These are phyloP conservation scores for Epichloe scottii DNA, from an alignment of 2,329 filamentous ascomycete genomes.

Conservation along the genomic window DNA sequence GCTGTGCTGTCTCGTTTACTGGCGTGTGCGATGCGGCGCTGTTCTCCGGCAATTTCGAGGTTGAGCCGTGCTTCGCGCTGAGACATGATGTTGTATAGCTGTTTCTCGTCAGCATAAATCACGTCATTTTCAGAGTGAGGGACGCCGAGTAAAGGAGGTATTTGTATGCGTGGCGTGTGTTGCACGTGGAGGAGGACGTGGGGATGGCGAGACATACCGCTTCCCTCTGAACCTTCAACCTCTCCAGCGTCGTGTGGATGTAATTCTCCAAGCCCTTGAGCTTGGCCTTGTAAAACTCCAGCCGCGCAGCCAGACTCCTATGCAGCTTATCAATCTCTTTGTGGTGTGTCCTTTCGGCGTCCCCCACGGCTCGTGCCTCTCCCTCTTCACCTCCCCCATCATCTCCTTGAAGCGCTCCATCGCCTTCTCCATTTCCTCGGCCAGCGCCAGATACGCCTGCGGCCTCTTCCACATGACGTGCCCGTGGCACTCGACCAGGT, in stretches of 20 bases:
- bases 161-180: too few species aligned
- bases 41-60: slow-evolving; percentile 48
- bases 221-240: slow-evolving; percentile 47
- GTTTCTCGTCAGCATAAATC: neutral
- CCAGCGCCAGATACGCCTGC: slow-evolving; percentile 44
- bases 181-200: neutral
- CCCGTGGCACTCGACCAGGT: slow-evolving; percentile 50
- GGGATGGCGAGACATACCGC: slow-evolving; percentile 31
- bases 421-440: slow-evolving; percentile 33
- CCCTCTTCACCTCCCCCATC: slow-evolving; percentile 10
- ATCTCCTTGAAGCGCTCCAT: slow-evolving; percentile 31
- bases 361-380: slow-evolving; percentile 3
- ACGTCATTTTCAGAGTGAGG: neutral
- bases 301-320: slow-evolving; percentile 36
- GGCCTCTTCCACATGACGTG: slow-evolving; percentile 52
- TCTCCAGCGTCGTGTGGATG: slow-evolving; percentile 47
- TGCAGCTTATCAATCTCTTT: slow-evolving; percentile 33
- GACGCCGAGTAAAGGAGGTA: neutral
- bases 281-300: slow-evolving; percentile 50
- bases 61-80: slow-evolving; percentile 53
- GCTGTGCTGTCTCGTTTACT: slow-evolving; percentile 50
- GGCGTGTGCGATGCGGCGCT: slow-evolving; percentile 45
- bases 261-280: slow-evolving; percentile 50
- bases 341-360: slow-evolving; percentile 16
- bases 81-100: slow-evolving; percentile 55